Base-by-base conservation (phyloP, 2,329 filamentous ascomycete species). In the Knoxdaviesia proteae region DNA sequence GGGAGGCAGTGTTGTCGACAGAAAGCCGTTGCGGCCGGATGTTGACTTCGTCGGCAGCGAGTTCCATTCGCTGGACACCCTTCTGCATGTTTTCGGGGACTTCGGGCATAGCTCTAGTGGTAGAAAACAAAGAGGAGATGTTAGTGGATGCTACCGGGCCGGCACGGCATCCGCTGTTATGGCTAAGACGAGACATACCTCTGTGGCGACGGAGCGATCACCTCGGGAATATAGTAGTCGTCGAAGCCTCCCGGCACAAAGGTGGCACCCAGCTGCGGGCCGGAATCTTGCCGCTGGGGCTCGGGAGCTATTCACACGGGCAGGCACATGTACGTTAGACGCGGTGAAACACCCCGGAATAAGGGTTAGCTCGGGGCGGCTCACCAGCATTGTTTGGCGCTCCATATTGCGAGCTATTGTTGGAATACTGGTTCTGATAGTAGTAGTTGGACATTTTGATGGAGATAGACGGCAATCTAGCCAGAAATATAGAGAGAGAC, bases 1-100 rank as follows among this genome's bases (percentile, higher is more conserved):
- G 51, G 48, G 52, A 53, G 47, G 54, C 50, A 47, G 52, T 8
- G 32, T 5, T 46, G 45, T 50, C 50, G 20, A 20, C 20, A 20
- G 20, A 20, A 2, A 20, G 20, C 20, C 20, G 20, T 20, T 20
- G 20, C 20, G 20, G 20, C 20, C 3, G 20, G 48, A 52, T 49
- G 51, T 53, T 49, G 47, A 51, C 51, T 57, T 56, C 34, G 63
- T 60, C 62, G 47, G 80, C 80, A 65, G 86, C 78, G 47, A 86
- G 69, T 67, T 94, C 87, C 64, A 98, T 75, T 59, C 87, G 79
- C 54, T 88, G 82, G 50, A 98, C 73, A 61, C 83, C 88, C 55
- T 93, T 80, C 64, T 94, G 86, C 74, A 98, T 94, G 62, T 94
- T 88, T 61, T 88, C 82, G 51, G 88, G 84, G 50, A 94, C 86